Conservation (phyloP, 345 rosid genomes). For the Euphorbia lathyris region DNA sequence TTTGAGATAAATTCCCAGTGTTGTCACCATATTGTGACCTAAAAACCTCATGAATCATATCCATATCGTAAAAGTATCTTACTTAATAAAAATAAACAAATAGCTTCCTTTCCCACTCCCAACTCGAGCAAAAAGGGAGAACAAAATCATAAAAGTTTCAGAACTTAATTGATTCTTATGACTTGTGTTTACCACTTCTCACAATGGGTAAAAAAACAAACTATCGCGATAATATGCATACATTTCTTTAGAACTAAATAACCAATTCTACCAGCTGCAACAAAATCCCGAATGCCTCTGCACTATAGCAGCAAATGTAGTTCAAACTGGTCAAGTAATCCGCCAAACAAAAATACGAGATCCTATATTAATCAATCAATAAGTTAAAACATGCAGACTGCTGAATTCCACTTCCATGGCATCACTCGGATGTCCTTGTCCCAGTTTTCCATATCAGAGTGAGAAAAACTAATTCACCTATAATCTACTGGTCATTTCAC, state of each 20-base stretch:
- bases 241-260: not conserved
- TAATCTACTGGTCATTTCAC: too few relatives aligned
- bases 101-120: not conserved
- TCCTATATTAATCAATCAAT: not conserved
- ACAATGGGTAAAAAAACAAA: not conserved
- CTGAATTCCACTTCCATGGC: not conserved
- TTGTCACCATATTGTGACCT: not conserved
- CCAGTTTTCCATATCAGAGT: too few relatives aligned
- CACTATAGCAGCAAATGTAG: not conserved
- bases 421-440: too few relatives aligned
- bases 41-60: not conserved
- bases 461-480: too few relatives aligned
- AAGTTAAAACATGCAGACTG: not conserved
- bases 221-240: not conserved
- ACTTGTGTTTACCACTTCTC: not conserved
- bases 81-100: not conserved
- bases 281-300: not conserved
- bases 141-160: not conserved
- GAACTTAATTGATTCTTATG: not conserved
- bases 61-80: not conserved
- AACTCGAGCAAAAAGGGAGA: not conserved
- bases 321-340: not conserved
- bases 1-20: not conserved
- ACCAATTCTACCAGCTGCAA: not conserved
- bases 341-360: not conserved